Conservation (phyloP, 1,284 basidiomycete species). For the Ceratobasidium sp. region DNA sequence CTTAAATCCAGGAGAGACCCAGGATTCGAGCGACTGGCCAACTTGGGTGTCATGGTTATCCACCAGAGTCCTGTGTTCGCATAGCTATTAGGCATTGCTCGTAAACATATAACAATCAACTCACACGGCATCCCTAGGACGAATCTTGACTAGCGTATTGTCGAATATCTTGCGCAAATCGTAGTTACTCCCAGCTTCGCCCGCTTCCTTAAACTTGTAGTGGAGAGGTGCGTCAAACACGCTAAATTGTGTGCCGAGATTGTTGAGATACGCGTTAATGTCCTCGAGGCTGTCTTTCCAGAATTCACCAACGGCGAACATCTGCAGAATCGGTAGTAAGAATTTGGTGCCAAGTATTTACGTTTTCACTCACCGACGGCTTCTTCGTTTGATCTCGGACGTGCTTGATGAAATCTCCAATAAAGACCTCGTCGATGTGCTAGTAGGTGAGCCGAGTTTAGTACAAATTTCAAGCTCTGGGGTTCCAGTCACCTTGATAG, state of each 20-base stretch:
- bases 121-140: slow-evolving; percentile 68
- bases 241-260: slow-evolving; percentile 60
- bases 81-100: neutral
- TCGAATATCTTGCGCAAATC: slow-evolving; percentile 69
- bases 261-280: slow-evolving; percentile 60
- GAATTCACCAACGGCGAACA: slow-evolving; percentile 67
- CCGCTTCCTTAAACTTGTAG: slow-evolving; percentile 68
- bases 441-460: slow-evolving; percentile 44
- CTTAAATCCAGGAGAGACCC: slow-evolving; percentile 67
- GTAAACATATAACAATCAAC: slow-evolving; percentile 41
- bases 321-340: slow-evolving; percentile 47
- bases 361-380: slow-evolving; percentile 45
- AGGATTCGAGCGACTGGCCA: slow-evolving; percentile 65
- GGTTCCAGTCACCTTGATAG: slow-evolving; percentile 58
- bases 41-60: slow-evolving; percentile 66
- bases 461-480: neutral
- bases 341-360: neutral
- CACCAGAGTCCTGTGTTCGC: slow-evolving; percentile 59
- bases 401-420: slow-evolving; percentile 65
- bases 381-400: slow-evolving; percentile 62
- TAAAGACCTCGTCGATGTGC: slow-evolving; percentile 61
- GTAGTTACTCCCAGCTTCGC: slow-evolving; percentile 61
- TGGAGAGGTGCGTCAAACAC: slow-evolving; percentile 69
- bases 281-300: slow-evolving; percentile 63
- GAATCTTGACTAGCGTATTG: slow-evolving; percentile 64